These are phyloP conservation scores for Fusarium sp. DNA, from an alignment of 2,329 filamentous ascomycete genomes.

Conservation along the genomic window DNA sequence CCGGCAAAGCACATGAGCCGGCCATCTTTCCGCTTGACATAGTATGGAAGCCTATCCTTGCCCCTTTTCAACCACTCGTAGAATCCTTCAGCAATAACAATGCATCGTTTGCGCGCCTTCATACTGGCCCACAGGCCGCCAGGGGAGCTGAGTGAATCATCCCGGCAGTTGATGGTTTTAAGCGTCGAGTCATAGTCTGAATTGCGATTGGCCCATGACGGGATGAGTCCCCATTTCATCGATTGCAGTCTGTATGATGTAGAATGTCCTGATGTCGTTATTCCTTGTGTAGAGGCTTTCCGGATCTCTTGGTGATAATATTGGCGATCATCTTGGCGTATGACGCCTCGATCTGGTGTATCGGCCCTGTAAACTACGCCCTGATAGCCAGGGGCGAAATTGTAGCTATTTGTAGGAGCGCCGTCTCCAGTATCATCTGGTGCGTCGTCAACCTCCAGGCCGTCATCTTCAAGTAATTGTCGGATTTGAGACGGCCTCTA, in stretches of 20 bases:
- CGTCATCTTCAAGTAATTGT: slow-evolving; percentile 76
- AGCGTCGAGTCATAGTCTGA: slow-evolving; percentile 82
- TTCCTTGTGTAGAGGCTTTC: neutral
- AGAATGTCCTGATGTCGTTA: neutral
- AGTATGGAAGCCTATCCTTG: slow-evolving; percentile 86
- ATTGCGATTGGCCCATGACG: slow-evolving; percentile 90
- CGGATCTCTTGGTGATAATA: slow-evolving; percentile 19
- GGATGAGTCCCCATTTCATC: slow-evolving; percentile 97
- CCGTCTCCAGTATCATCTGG: slow-evolving; percentile 75
- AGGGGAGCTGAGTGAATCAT: slow-evolving; percentile 82
- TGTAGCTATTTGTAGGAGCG: slow-evolving; percentile 80
- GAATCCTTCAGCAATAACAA: slow-evolving; percentile 91
- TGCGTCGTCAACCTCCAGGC: slow-evolving; percentile 78
- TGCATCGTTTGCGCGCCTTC: slow-evolving; percentile 89
- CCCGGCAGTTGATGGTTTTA: slow-evolving; percentile 94
- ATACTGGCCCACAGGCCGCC: slow-evolving; percentile 92
- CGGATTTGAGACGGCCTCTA: slow-evolving; percentile 84
- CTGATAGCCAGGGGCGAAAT: slow-evolving; percentile 89
- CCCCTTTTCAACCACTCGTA: slow-evolving; percentile 93
- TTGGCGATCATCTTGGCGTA: slow-evolving; percentile 54
- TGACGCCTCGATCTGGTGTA: slow-evolving; percentile 67
- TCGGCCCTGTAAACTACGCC: slow-evolving; percentile 89
- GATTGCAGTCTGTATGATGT: slow-evolving; percentile 84
- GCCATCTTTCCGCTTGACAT: slow-evolving; percentile 83
- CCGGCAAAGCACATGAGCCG: slow-evolving; percentile 90